These are phyloP conservation scores for Diplodia mutila DNA, from an alignment of 2,329 filamentous ascomycete species.

Conservation along the genomic window DNA sequence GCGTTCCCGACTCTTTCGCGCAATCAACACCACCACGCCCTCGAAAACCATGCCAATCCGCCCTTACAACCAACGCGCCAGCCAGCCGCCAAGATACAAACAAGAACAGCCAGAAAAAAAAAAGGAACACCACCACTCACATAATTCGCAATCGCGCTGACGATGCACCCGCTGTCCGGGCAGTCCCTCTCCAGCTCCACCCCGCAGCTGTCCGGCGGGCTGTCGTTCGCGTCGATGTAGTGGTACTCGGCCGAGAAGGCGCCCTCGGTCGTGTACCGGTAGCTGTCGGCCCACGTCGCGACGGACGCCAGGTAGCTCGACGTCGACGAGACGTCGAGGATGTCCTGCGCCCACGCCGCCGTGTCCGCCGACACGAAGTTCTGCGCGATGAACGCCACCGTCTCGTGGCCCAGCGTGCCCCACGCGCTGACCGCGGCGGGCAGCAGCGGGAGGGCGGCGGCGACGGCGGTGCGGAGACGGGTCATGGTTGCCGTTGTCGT, in stretches of 20 bases:
- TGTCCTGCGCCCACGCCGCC: slow-evolving; percentile 48
- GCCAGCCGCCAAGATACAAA: background rate
- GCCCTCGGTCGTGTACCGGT: slow-evolving; percentile 54
- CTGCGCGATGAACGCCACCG: slow-evolving; percentile 59
- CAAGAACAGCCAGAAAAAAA: background rate
- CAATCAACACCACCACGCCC: background rate
- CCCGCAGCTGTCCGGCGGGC: slow-evolving; percentile 52
- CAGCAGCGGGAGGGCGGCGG: slow-evolving; percentile 31
- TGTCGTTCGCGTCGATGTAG: slow-evolving; percentile 57
- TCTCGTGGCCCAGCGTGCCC: slow-evolving; percentile 59
- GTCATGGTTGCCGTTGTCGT: background rate
- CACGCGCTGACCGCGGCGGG: slow-evolving; percentile 45
- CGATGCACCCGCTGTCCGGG: slow-evolving; percentile 53
- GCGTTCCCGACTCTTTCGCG: background rate
- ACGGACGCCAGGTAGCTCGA: slow-evolving; percentile 55
- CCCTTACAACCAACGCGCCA: background rate
- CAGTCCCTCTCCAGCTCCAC: slow-evolving; percentile 59
- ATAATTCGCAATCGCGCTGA: slow-evolving; percentile 60
- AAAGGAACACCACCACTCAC: slow-evolving; percentile 28
- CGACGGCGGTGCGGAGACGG: slow-evolving; percentile 31
- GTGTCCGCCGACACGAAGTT: slow-evolving; percentile 51
- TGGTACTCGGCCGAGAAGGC: slow-evolving; percentile 53
- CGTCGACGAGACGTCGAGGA: slow-evolving; percentile 48
- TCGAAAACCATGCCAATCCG: background rate
- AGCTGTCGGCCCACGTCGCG: slow-evolving; percentile 59